These are phyloP conservation scores for Ceriops decandra DNA, from an alignment of 345 rosid species.

Conservation along the genomic window DNA sequence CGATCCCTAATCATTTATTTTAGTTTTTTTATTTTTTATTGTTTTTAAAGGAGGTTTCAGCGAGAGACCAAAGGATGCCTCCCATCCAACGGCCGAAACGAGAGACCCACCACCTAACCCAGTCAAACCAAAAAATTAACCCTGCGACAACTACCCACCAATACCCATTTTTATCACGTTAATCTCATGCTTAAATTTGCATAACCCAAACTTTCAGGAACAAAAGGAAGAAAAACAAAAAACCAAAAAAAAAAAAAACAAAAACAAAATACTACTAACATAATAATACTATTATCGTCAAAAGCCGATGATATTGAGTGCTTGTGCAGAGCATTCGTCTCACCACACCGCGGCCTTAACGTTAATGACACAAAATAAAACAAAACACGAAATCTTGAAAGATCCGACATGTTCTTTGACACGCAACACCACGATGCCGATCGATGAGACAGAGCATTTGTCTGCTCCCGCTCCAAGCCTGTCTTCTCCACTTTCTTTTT, in stretches of 20 bases:
- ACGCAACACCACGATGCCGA: not conserved
- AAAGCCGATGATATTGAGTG: too few species aligned
- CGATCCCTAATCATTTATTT: too few species aligned
- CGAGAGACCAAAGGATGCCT: not conserved
- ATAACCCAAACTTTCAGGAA: too few species aligned
- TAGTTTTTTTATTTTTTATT: too few species aligned
- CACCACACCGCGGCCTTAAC: too few species aligned
- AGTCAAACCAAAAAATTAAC: not conserved
- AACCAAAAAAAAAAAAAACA: too few species aligned
- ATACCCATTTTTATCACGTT: not conserved
- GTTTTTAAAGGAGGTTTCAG: too few species aligned
- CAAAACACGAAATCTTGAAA: not conserved
- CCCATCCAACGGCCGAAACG: not conserved
- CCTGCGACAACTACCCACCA: not conserved
- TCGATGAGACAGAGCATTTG: not conserved
- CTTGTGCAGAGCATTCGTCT: too few species aligned
- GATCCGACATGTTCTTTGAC: not conserved
- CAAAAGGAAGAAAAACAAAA: too few species aligned
- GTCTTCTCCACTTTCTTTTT: slow-evolving; percentile 51
- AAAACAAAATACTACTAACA: too few species aligned
- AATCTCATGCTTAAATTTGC: not conserved
- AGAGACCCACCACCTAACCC: not conserved
- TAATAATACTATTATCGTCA: too few species aligned
- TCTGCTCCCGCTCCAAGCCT: slow-evolving; percentile 30
- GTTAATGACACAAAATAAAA: too few species aligned